These are phyloP conservation scores for Tuber microsphaerosporum DNA, from an alignment of 495 filamentous ascomycete species.

Conservation along the genomic window DNA sequence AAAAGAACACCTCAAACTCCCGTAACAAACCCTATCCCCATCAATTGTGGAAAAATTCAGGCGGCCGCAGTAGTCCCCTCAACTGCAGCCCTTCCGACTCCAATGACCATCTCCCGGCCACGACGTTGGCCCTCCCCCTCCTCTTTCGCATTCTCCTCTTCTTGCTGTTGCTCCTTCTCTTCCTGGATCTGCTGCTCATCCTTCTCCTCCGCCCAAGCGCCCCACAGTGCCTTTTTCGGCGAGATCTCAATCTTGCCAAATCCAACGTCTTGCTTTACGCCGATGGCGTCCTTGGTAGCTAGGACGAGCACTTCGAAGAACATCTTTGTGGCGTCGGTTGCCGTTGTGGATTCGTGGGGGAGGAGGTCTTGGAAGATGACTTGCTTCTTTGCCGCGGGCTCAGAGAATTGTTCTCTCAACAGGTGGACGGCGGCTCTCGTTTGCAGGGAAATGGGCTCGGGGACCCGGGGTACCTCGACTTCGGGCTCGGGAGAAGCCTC, in stretches of 20 bases:
- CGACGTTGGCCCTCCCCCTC: slow-evolving; percentile 19
- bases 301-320: slow-evolving; percentile 95
- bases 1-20: slow-evolving; percentile 23
- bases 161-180: slow-evolving; percentile 41
- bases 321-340: slow-evolving; percentile 94
- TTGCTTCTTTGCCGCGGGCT: slow-evolving; percentile 48
- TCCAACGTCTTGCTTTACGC: slow-evolving; percentile 80
- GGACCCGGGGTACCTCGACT: slow-evolving; percentile 21
- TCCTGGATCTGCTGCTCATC: slow-evolving; percentile 55
- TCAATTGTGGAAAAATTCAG: slow-evolving; percentile 5
- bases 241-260: slow-evolving; percentile 60
- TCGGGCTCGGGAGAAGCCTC: slow-evolving; percentile 25
- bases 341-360: slow-evolving; percentile 67
- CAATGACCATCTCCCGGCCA: slow-evolving; percentile 29
- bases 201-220: slow-evolving; percentile 84
- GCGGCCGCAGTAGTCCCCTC: slow-evolving; percentile 28
- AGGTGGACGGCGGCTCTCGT: slow-evolving; percentile 95
- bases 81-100: slow-evolving; percentile 25
- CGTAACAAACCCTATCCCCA: slow-evolving; percentile 9
- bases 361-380: slow-evolving; percentile 89
- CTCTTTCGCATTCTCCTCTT: slow-evolving; percentile 32
- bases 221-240: slow-evolving; percentile 88
- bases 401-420: slow-evolving; percentile 68
- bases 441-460: slow-evolving; percentile 54
- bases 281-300: slow-evolving; percentile 95